These are phyloP conservation scores for Aquilaria yunnanensis DNA, from an alignment of 345 rosid genomes.

Conservation along the genomic window DNA sequence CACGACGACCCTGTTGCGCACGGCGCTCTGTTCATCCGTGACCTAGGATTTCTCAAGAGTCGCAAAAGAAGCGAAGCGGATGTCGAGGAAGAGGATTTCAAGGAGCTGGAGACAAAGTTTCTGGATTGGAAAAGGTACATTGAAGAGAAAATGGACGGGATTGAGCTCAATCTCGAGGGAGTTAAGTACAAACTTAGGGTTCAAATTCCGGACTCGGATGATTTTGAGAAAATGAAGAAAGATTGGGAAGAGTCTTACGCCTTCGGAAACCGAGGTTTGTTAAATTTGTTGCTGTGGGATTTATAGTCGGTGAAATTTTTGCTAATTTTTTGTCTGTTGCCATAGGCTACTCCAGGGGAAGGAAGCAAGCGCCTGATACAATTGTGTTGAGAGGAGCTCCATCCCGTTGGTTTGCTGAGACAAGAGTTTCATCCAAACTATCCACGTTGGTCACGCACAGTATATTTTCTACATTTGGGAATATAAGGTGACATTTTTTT, in stretches of 20 bases:
- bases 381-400: constrained; percentile 69
- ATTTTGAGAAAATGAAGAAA: constrained; percentile 64
- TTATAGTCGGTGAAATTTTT: background rate
- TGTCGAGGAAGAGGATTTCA: constrained; percentile 29
- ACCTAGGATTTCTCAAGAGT: constrained; percentile 64
- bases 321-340: background rate
- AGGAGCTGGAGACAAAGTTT: constrained; percentile 56
- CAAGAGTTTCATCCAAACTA: constrained; percentile 90
- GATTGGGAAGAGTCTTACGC: constrained; percentile 74
- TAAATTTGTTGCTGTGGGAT: background rate
- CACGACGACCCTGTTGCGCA: constrained; percentile 81
- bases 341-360: constrained; percentile 58
- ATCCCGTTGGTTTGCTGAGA: constrained; percentile 94
- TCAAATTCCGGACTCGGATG: constrained; percentile 51
- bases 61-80: constrained; percentile 20
- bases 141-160: constrained; percentile 74
- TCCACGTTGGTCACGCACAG: constrained; percentile 89
- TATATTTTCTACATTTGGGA: constrained; percentile 77
- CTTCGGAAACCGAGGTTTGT: constrained; percentile 48
- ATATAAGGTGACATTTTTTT: constrained; percentile 46
- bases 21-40: constrained; percentile 63
- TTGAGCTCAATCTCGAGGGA: constrained; percentile 80
- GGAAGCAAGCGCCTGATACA: constrained; percentile 69
- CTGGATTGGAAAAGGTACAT: constrained; percentile 70
- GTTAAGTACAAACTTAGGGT: constrained; percentile 60